phyloP scores from a whole-genome alignment of 2,329 filamentous ascomycete species.

The Alternaria viburni region DNA sequence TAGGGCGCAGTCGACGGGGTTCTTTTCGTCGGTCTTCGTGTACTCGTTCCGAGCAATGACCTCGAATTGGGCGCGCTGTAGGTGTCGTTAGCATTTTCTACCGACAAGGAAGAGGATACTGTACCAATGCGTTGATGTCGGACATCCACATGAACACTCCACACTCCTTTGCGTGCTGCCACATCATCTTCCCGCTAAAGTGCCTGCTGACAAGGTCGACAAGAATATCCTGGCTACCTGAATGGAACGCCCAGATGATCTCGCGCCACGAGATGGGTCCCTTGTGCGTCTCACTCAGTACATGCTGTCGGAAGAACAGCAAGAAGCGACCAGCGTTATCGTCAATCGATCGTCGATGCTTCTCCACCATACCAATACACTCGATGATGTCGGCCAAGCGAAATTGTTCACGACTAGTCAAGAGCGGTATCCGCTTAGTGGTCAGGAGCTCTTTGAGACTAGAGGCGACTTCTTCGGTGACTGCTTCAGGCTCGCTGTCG shows the following conservation, averaged over 20 bases:
- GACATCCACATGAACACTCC: conserved; percentile 96
- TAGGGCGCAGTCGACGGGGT: conserved; percentile 87
- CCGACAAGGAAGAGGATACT: conserved; percentile 31
- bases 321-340: conserved; percentile 88
- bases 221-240: conserved; percentile 85
- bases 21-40: conserved; percentile 82
- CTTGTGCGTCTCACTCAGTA: conserved; percentile 68
- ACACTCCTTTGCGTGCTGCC: conserved; percentile 83
- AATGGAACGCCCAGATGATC: conserved; percentile 86
- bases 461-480: conserved; percentile 74
- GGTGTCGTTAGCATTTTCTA: not conserved
- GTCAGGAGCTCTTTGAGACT: conserved; percentile 79
- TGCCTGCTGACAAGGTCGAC: conserved; percentile 81
- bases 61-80: conserved; percentile 79
- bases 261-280: conserved; percentile 73
- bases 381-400: conserved; percentile 84
- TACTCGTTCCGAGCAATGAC: conserved; percentile 92
- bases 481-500: conserved; percentile 65
- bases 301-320: conserved; percentile 84
- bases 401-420: conserved; percentile 86
- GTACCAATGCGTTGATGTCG: conserved; percentile 76
- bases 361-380: conserved; percentile 82
- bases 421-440: conserved; percentile 74
- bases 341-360: conserved; percentile 86
- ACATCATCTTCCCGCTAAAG: conserved; percentile 79